phyloP scores from a whole-genome alignment of 352 stramenopile genomes.

The Phytopythium montanum region DNA sequence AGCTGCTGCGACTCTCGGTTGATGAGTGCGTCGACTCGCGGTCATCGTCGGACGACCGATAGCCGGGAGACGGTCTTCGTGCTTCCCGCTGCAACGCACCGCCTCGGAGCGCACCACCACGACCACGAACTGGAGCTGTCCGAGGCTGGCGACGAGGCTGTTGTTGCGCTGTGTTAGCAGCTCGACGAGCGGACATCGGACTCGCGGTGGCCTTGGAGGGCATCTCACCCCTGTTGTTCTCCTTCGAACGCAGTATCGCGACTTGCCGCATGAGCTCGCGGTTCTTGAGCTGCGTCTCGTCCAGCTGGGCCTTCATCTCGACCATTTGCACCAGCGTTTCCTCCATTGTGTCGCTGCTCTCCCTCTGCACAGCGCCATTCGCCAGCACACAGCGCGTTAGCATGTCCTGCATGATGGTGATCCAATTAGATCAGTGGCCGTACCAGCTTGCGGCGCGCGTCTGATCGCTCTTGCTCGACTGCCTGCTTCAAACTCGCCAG shows the following conservation, averaged over 20 bases:
- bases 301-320: constrained; percentile 50
- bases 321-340: constrained; percentile 57
- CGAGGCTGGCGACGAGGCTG: constrained; percentile 9
- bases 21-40: constrained; percentile 5
- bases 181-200: neutral
- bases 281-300: constrained; percentile 73
- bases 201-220: neutral
- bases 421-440: neutral
- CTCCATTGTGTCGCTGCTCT: constrained; percentile 45
- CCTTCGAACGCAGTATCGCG: constrained; percentile 53
- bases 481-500: neutral
- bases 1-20: constrained; percentile 8
- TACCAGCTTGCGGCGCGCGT: constrained; percentile 39
- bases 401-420: too few species aligned
- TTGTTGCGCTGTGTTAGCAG: neutral
- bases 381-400: neutral
- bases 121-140: constrained; percentile 8
- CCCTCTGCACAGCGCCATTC: constrained; percentile 23
- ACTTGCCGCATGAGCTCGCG: constrained; percentile 70
- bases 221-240: constrained; percentile 4
- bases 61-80: neutral
- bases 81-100: neutral
- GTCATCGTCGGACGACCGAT: constrained; percentile 6
- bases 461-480: constrained; percentile 29
- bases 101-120: constrained; percentile 4